Evolutionary conservation across 345 rosid species (phyloP).

Genomic region (Brassica juncea): DNA sequence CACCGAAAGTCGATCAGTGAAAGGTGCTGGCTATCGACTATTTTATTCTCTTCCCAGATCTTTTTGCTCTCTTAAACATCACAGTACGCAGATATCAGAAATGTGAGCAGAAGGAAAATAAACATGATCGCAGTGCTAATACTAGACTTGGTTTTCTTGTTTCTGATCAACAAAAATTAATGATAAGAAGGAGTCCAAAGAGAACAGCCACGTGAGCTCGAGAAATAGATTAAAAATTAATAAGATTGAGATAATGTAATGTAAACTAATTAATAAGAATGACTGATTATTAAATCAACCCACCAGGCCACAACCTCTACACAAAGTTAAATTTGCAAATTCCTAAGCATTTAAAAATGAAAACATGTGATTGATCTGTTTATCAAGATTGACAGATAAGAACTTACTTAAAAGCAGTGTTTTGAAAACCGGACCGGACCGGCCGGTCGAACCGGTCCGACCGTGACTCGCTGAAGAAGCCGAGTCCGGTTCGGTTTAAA

Average conservation of each 20-base stretch:
- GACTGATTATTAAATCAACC: neutral
- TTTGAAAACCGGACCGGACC: too few species aligned
- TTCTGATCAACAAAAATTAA: neutral
- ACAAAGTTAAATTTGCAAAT: slow-evolving; percentile 32
- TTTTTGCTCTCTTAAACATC: slow-evolving; percentile 8
- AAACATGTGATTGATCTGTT: slow-evolving; percentile 18
- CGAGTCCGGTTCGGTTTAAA: too few species aligned
- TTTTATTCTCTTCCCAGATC: neutral
- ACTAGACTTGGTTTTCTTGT: neutral
- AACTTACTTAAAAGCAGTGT: slow-evolving; percentile 8
- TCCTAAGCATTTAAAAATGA: neutral
- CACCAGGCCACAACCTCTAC: slow-evolving; percentile 29
- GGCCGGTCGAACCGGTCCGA: too few species aligned
- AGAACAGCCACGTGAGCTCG: slow-evolving; percentile 28
- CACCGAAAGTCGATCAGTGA: slow-evolving; percentile 39
- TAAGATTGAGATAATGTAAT: slow-evolving; percentile 20
- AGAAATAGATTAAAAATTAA: neutral
- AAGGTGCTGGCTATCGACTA: slow-evolving; percentile 28
- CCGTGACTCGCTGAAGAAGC: too few species aligned
- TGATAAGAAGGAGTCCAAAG: neutral
- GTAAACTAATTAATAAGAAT: slow-evolving; percentile 3
- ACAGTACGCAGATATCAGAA: neutral
- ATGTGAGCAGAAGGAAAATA: neutral
- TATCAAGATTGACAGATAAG: slow-evolving; percentile 16
- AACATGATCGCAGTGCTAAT: neutral